Evolutionary conservation across 371 early-diverging fungal species (phyloP), one percentile per base, ranked within the genome.

Genomic region (Syncephalastrum racemosum): DNA sequence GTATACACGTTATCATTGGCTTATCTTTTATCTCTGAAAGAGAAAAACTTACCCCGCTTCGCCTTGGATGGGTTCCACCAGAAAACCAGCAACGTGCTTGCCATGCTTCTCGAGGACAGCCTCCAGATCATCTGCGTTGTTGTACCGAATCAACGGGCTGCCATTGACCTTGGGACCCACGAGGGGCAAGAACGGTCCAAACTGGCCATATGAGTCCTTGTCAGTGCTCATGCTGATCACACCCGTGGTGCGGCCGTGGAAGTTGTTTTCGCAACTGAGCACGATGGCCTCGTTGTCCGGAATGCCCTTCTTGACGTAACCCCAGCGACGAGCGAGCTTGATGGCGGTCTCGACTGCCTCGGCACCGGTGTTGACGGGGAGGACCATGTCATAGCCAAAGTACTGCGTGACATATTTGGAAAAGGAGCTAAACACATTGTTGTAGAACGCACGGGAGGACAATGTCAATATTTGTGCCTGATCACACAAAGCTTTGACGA

Each of bases 31-130:
- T n/a, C n/a, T n/a, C n/a, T n/a, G n/a, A n/a, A n/a, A n/a, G n/a
- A n/a, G 10, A 31, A 63, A 43, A 2, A 49, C 62, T 59, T 76
- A 78, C 66, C 94, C 97, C 23, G 97, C 98, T 81, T 98, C 99
- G 60, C 99, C 99, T 77, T 98, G 99, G 73, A 98, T 96, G 23
- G 99, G 99, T 78, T 98, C 99, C 18, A 97, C 91, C 54, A 99
- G 80, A 79, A 98, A 96, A 12, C 87, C 98, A 44, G 93, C 94
- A 4, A 95, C 90, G 45, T 87, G 72, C 54, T 85, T 70, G 55
- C 95, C 94, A 64, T 93, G 85, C 4, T 82, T 75, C 57, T 91
- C 84, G 43, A 98, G 76, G 14, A 90, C 94, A 5, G 80, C 85
- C 68, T 95, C 93, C 20, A 98, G 81, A 64, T 93, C 95, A 58